Percentiles rank a stretch among this genome's conserved stretches.
Evolutionary conservation across 345 rosid species (phyloP).

Genomic region (Tarenaya hassleriana): DNA sequence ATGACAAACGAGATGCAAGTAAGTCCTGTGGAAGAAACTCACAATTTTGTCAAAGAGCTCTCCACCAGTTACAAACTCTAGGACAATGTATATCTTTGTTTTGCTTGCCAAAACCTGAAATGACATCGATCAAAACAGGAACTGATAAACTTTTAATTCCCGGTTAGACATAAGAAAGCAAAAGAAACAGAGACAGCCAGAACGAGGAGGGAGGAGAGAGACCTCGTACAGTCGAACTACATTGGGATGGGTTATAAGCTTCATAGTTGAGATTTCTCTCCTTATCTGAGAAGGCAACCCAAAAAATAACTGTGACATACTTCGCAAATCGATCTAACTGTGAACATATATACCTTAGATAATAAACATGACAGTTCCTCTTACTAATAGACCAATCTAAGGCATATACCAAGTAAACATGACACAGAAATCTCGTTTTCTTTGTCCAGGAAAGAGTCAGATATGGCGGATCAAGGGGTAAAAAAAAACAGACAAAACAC

Average conservation of each 20-base stretch:
- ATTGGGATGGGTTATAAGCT: constrained; percentile 81
- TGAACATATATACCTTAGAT: not conserved
- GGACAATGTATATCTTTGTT: constrained; percentile 52
- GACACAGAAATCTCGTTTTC: not conserved
- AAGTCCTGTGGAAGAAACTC: constrained; percentile 22
- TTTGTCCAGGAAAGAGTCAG: not conserved
- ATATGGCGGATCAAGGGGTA: not conserved
- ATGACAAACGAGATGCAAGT: constrained; percentile 10
- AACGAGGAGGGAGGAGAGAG: constrained; percentile 17
- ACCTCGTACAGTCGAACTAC: constrained; percentile 82
- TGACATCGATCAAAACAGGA: not conserved
- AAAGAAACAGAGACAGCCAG: constrained; percentile 17
- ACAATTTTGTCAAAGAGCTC: constrained; percentile 68
- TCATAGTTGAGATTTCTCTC: constrained; percentile 74
- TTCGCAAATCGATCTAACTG: not conserved
- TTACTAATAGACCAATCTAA: not conserved
- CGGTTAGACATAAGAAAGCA: not conserved
- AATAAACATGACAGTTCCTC: not conserved
- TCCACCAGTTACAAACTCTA: constrained; percentile 63
- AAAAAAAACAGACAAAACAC: not conserved
- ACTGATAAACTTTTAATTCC: not conserved
- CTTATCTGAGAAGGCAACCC: constrained; percentile 49
- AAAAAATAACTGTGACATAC: constrained; percentile 9
- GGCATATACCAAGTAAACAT: too few species aligned
- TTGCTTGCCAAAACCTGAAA: constrained; percentile 68